Evolutionary conservation across 2,329 filamentous ascomycete species (phyloP), one percentile per base, ranked within the genome.

Genomic region (Amesomyces nigricolor): DNA sequence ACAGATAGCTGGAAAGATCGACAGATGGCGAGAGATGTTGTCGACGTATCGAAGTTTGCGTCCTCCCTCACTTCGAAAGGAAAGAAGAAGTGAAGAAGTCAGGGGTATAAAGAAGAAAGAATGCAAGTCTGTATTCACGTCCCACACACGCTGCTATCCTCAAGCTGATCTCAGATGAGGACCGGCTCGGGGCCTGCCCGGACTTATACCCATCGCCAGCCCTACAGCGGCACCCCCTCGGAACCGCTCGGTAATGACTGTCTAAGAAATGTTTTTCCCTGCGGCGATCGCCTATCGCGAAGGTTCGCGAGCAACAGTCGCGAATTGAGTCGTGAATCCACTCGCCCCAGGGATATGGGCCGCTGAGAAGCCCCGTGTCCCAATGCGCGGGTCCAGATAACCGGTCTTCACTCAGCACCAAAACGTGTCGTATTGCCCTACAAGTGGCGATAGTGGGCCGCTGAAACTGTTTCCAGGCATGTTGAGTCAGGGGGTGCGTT

Each of bases 381-480:
- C 60, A 61, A 60, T 58, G 35, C 26, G 29, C 14, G 9, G 45
- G 7, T 17, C 5, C 29, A n/a, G 13, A 57, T 39, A 50, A 49
- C 38, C 51, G 56, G 46, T 32, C 14, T 48, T 39, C 53, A 17
- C 8, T 16, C 47, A n/a, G n/a, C n/a, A 22, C 19, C 22, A 26
- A 14, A 13, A 19, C 39, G 30, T 35, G 22, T 54, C 22, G 22
- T 29, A n/a, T 30, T 26, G 50, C 38, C 43, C 53, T 51, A 43
- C 26, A 7, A 45, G 56, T 56, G 58, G 58, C 54, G 30, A 53
- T 32, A n/a, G 55, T 58, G 60, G 56, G 43, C 35, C 50, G 19
- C 11, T 54, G 52, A 59, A 56, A 54, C 50, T 46, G 19, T 5
- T 30, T 44, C 49, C 47, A 52, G 32, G 53, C 16, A 45, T 32